phyloP scores from a whole-genome alignment of 1,284 basidiomycete genomes.

The Vanrija sp. region DNA sequence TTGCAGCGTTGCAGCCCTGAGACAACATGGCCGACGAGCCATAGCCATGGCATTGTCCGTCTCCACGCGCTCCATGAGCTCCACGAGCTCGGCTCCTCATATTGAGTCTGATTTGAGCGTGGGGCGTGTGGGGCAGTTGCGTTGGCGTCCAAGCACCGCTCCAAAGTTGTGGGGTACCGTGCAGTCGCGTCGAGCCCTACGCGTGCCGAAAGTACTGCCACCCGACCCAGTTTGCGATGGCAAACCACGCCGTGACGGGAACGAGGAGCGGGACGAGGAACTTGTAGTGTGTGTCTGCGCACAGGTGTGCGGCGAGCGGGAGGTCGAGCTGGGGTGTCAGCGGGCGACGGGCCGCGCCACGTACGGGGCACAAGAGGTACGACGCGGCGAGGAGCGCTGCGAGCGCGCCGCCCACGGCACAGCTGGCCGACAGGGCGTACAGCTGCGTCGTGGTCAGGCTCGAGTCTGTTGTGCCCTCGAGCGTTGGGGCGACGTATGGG shows the following conservation, averaged over 20 bases:
- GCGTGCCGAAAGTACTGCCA: constrained; percentile 92
- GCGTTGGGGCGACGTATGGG: not conserved
- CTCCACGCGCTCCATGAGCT: too few relatives aligned
- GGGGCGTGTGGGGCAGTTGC: not conserved
- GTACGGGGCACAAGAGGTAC: constrained; percentile 12
- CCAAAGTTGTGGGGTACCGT: not conserved
- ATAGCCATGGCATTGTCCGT: too few relatives aligned
- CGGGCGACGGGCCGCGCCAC: not conserved
- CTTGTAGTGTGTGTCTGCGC: constrained; percentile 76
- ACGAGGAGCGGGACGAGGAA: constrained; percentile 75
- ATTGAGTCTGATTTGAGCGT: not conserved
- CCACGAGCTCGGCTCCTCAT: not conserved
- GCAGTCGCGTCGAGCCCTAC: constrained; percentile 28
- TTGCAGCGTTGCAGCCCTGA: too few relatives aligned
- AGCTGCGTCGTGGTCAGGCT: constrained; percentile 1
- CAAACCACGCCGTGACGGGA: constrained; percentile 76
- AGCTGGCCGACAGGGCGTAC: constrained; percentile 2
- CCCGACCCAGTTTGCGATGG: constrained; percentile 94
- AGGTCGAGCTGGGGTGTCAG: not conserved
- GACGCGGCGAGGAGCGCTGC: constrained; percentile 6
- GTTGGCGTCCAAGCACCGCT: not conserved
- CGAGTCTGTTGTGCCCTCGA: not conserved
- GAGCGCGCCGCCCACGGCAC: not conserved
- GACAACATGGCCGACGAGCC: too few relatives aligned
- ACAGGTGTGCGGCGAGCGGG: constrained; percentile 16